Conservation (phyloP, 2,329 filamentous ascomycete species). For the Talaromyces funiculosus region DNA sequence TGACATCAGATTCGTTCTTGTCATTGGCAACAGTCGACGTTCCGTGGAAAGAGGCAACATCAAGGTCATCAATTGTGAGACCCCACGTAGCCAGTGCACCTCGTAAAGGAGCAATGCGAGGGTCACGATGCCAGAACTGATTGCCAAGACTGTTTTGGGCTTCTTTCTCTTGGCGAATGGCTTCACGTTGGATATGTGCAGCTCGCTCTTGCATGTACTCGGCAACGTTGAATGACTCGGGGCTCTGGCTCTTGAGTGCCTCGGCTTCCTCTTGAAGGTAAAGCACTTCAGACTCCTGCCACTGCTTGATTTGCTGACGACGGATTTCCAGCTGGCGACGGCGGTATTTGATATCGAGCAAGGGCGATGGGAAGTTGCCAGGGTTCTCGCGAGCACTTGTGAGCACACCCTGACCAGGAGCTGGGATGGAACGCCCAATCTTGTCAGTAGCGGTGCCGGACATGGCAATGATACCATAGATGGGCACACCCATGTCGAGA, state of each 20-base stretch:
- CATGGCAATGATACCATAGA: conserved; percentile 88
- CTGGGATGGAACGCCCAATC: conserved; percentile 95
- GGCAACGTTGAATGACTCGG: conserved; percentile 66
- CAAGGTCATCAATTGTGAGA: conserved; percentile 91
- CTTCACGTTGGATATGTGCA: conserved; percentile 80
- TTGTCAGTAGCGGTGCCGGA: conserved; percentile 97
- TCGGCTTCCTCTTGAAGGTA: conserved; percentile 89
- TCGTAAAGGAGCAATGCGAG: conserved; percentile 87
- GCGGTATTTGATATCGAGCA: conserved; percentile 96
- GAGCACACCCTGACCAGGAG: conserved; percentile 92
- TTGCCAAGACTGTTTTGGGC: conserved; percentile 90
- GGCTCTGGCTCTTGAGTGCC: conserved; percentile 76
- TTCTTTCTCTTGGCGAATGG: conserved; percentile 84
- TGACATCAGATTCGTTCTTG: conserved; percentile 98
- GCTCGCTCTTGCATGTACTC: conserved; percentile 83
- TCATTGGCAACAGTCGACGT: conserved; percentile 98
- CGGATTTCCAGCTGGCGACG: conserved; percentile 90
- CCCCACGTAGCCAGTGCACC: conserved; percentile 97
- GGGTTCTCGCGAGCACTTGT: conserved; percentile 88
- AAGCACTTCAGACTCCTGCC: conserved; percentile 91
- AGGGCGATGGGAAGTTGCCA: conserved; percentile 87
- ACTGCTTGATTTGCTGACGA: conserved; percentile 89
- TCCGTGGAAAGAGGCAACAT: conserved; percentile 95
- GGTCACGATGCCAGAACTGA: conserved; percentile 97
- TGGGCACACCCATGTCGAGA: conserved; percentile 96